Evolutionary conservation across 1,284 basidiomycete genomes (phyloP).

Genomic region (Heterobasidion irregulare): DNA sequence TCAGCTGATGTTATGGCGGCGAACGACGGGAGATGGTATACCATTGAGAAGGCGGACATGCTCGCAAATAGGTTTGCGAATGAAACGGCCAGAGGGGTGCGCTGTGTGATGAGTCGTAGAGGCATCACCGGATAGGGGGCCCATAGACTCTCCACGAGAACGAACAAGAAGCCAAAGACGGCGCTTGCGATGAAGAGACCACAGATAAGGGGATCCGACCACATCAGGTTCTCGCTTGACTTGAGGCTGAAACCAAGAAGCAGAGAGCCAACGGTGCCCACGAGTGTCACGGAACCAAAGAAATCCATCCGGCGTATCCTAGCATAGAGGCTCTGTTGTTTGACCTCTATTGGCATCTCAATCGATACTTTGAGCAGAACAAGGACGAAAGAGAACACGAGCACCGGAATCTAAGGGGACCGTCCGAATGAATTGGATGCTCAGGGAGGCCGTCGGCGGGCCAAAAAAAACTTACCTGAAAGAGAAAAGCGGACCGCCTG

Average conservation of each 20-base stretch:
- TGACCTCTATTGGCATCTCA: conserved; percentile 48
- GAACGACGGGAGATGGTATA: conserved; percentile 26
- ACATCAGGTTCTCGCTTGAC: conserved; percentile 72
- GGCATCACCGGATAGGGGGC: conserved; percentile 83
- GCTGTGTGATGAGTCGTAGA: conserved; percentile 61
- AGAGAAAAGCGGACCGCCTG: conserved; percentile 62
- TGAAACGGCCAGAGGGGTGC: conserved; percentile 76
- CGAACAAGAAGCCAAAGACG: conserved; percentile 50
- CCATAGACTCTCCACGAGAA: conserved; percentile 66
- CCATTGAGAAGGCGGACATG: conserved; percentile 73
- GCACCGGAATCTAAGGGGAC: conserved; percentile 54
- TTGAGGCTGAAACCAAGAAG: conserved; percentile 76
- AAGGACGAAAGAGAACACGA: conserved; percentile 60
- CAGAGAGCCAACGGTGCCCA: conserved; percentile 63
- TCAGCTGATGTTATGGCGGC: conserved; percentile 2
- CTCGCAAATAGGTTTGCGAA: conserved; percentile 74
- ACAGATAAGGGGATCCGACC: conserved; percentile 64
- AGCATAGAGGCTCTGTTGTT: conserved; percentile 47
- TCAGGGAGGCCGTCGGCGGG: conserved; percentile 7
- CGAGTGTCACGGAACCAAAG: conserved; percentile 73
- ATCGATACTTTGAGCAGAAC: conserved; percentile 73
- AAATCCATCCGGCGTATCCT: conserved; percentile 78
- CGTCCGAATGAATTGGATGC: conserved; percentile 7
- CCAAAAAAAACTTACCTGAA: conserved; percentile 40
- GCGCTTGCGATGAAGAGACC: conserved; percentile 53